These are phyloP conservation scores for Tolypocladium ophioglossoides DNA, from an alignment of 2,329 filamentous ascomycete species.

Conservation along the genomic window DNA sequence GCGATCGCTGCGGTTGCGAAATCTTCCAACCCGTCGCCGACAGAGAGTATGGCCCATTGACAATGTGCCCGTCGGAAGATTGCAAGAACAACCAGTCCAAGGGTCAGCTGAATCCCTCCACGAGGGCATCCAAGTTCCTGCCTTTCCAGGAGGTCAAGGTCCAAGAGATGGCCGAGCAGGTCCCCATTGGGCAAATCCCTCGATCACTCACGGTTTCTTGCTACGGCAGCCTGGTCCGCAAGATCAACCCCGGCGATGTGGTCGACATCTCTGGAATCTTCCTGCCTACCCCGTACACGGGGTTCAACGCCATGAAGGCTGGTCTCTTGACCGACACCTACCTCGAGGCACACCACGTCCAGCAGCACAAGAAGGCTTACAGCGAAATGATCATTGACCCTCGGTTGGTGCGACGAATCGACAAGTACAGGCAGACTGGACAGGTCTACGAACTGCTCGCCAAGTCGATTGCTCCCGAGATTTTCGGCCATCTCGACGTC, in stretches of 20 bases:
- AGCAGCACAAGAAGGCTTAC: slow-evolving; percentile 97
- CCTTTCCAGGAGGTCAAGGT: slow-evolving; percentile 98
- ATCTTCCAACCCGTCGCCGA: slow-evolving; percentile 93
- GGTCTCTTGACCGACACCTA: slow-evolving; percentile 97
- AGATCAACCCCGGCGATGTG: slow-evolving; percentile 87
- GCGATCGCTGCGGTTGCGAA: slow-evolving; percentile 90
- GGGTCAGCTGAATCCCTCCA: slow-evolving; percentile 86
- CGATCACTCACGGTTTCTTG: slow-evolving; percentile 83
- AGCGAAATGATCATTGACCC: slow-evolving; percentile 82
- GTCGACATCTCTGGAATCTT: slow-evolving; percentile 94
- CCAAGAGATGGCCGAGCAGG: slow-evolving; percentile 98
- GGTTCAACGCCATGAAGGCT: slow-evolving; percentile 92
- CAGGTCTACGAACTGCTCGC: slow-evolving; percentile 94
- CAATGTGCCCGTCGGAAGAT: slow-evolving; percentile 79
- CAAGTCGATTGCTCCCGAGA: slow-evolving; percentile 93
- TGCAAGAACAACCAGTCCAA: slow-evolving; percentile 86
- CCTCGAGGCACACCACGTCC: slow-evolving; percentile 84
- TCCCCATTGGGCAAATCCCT: slow-evolving; percentile 95
- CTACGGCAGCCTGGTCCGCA: slow-evolving; percentile 74
- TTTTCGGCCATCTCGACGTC: slow-evolving; percentile 91
- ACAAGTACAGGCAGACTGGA: slow-evolving; percentile 72
- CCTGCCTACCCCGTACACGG: slow-evolving; percentile 95
- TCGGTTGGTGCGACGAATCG: slow-evolving; percentile 70
- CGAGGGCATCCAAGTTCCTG: slow-evolving; percentile 91
- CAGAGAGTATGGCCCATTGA: slow-evolving; percentile 81